Evolutionary conservation across 345 rosid species (phyloP), one percentile per base, ranked within the genome.

Genomic region (Acer negundo): DNA sequence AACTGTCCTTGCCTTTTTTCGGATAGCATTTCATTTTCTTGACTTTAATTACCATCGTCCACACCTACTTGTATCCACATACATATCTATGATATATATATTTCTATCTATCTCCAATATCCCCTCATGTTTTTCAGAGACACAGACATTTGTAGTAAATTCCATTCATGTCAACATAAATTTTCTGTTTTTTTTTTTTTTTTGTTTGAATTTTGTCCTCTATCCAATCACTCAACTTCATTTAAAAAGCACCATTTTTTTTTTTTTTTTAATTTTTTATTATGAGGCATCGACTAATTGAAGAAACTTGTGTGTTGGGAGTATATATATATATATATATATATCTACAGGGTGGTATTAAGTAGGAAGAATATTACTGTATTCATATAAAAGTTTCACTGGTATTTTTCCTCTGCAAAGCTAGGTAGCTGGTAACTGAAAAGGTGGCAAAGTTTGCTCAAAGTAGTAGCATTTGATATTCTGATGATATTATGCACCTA

Each of bases 11-110:
- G 72, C 82, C 69, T 56, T 19, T 31, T 71, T 81, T 80, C 10
- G 81, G 85, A 80, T 86, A 58, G 80, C 84, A 82, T 81, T 70
- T 86, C 92, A 11, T 69, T 82, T 53, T 82, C 87, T 83, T 83
- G 77, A 87, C 88, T 85, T 82, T 80, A 77, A 59, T 75, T 76
- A 79, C 81, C 78, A 69, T 62, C 73, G 75, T 83, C 86, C 73
- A 53, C 74, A 62, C 67, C 75, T 8, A 16, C 64, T 64, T 16
- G 70, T 53, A 62, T 67, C 72, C 26, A 64, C 53, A 44, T 8
- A 7, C 38, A 31, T 73, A 77, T 23, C 68, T 76, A 59, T 78
- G 65, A 78, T 13, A 19, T 22, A 59, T 22, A 10, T 59, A 35
- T 35, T 35, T 35, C 38, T 35, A 35, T 42, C 46, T 42, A 42